Evolutionary conservation across 1,284 basidiomycete species (phyloP).

Genomic region (Moniliophthora roreri): DNA sequence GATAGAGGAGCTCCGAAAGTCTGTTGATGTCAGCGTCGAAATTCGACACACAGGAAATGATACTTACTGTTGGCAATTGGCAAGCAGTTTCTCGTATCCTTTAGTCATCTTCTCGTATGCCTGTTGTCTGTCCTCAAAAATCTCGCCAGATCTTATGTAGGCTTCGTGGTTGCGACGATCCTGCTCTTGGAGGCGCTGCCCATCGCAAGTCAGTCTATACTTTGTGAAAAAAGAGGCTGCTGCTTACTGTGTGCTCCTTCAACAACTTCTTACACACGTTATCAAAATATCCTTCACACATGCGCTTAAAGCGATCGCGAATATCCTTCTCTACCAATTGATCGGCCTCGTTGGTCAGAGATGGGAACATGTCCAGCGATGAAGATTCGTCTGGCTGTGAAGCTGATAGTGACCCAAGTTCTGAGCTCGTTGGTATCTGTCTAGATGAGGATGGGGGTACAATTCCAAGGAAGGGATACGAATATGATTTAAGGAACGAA

Average conservation of each 20-base stretch:
- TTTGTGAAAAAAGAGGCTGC: slow-evolving; percentile 3
- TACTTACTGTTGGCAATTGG: slow-evolving; percentile 80
- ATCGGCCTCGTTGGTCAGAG: slow-evolving; percentile 50
- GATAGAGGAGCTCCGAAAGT: slow-evolving; percentile 85
- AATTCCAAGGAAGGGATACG: slow-evolving; percentile 79
- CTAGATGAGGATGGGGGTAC: slow-evolving; percentile 50
- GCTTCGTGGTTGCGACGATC: slow-evolving; percentile 97
- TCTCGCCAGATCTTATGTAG: slow-evolving; percentile 97
- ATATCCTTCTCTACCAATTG: slow-evolving; percentile 83
- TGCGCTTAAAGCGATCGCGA: slow-evolving; percentile 86
- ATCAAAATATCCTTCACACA: slow-evolving; percentile 94
- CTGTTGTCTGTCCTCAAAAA: slow-evolving; percentile 98
- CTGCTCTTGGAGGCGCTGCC: slow-evolving; percentile 90
- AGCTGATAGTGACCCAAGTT: slow-evolving; percentile 53
- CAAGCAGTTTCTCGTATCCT: slow-evolving; percentile 87
- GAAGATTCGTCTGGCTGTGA: slow-evolving; percentile 33
- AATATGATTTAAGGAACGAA: slow-evolving; percentile 84
- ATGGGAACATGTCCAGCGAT: slow-evolving; percentile 39
- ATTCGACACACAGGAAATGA: not conserved
- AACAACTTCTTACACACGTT: slow-evolving; percentile 88
- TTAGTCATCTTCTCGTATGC: slow-evolving; percentile 98
- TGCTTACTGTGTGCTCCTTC: slow-evolving; percentile 83
- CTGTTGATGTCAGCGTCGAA: slow-evolving; percentile 35
- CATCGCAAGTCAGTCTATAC: slow-evolving; percentile 9
- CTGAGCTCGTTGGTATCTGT: slow-evolving; percentile 53